These are phyloP conservation scores for Hibiscus syriacus DNA, from an alignment of 345 rosid species.

Conservation along the genomic window DNA sequence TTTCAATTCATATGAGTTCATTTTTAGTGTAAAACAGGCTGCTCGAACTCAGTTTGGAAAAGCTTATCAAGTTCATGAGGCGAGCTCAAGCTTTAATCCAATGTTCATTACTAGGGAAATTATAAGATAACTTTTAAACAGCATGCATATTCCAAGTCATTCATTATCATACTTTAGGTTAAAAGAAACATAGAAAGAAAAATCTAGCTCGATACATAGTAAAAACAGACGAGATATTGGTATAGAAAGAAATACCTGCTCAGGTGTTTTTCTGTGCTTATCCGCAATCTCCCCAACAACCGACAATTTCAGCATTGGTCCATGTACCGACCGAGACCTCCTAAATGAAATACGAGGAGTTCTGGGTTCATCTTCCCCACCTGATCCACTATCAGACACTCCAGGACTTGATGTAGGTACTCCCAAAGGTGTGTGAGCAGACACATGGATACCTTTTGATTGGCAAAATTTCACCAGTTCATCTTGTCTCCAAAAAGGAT, in stretches of 20 bases:
- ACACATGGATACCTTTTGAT: slow-evolving; percentile 49
- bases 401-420: slow-evolving; percentile 49
- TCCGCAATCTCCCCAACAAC: slow-evolving; percentile 47
- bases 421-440: slow-evolving; percentile 61
- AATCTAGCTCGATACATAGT: background rate
- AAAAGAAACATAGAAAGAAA: background rate
- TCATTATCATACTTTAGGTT: background rate
- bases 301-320: slow-evolving; percentile 60
- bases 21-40: background rate
- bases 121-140: background rate
- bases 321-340: slow-evolving; percentile 60
- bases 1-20: background rate
- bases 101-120: too few species aligned
- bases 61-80: background rate
- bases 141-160: background rate
- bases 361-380: slow-evolving; percentile 53
- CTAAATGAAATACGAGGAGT: slow-evolving; percentile 54
- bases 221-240: background rate
- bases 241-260: slow-evolving; percentile 33
- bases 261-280: slow-evolving; percentile 42
- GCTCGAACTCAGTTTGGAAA: background rate
- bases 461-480: slow-evolving; percentile 55
- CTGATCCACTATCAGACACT: slow-evolving; percentile 50
- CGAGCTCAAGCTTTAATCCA: background rate
- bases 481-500: slow-evolving; percentile 64